A percentile compares a stretch with the other conserved stretches of the same genome.
Conservation (phyloP, 495 filamentous ascomycete species). For the Letharia lupina region DNA sequence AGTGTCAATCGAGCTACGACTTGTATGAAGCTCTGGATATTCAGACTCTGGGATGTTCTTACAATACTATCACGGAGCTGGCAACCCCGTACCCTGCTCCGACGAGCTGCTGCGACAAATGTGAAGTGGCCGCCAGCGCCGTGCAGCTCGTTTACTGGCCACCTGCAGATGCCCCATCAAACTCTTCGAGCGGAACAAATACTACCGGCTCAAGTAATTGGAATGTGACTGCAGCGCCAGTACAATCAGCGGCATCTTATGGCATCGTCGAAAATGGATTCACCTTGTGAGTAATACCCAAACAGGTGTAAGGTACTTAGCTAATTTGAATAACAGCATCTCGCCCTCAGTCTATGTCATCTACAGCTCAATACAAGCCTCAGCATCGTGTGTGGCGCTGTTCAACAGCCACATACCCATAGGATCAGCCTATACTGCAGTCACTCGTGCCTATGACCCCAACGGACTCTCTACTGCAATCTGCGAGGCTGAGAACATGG, state of each 20-base stretch:
- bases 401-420: slow-evolving; percentile 10
- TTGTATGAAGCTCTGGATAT: not conserved
- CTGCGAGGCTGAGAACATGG: slow-evolving; percentile 8
- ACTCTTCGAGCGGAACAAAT: not conserved
- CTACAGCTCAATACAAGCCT: slow-evolving; percentile 10
- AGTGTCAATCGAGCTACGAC: slow-evolving; percentile 13
- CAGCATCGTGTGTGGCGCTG: slow-evolving; percentile 13
- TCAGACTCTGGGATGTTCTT: slow-evolving; percentile 13
- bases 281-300: slow-evolving; percentile 6
- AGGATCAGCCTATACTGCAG: slow-evolving; percentile 1
- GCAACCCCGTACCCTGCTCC: slow-evolving; percentile 13
- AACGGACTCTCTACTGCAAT: slow-evolving; percentile 14
- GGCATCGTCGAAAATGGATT: slow-evolving; percentile 11
- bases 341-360: slow-evolving; percentile 19
- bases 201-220: not conserved
- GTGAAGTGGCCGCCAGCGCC: slow-evolving; percentile 5
- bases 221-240: slow-evolving; percentile 8
- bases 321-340: slow-evolving; percentile 1
- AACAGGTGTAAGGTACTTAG: not conserved
- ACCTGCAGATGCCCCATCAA: not conserved
- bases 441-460: slow-evolving; percentile 17
- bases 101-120: slow-evolving; percentile 17
- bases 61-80: slow-evolving; percentile 10
- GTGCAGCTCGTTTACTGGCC: slow-evolving; percentile 19
- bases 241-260: slow-evolving; percentile 2